Evolutionary conservation across 768 basidiomycete genomes (phyloP), one percentile per base, ranked within the genome.

Genomic region (Candolleomyces efflorescens): DNA sequence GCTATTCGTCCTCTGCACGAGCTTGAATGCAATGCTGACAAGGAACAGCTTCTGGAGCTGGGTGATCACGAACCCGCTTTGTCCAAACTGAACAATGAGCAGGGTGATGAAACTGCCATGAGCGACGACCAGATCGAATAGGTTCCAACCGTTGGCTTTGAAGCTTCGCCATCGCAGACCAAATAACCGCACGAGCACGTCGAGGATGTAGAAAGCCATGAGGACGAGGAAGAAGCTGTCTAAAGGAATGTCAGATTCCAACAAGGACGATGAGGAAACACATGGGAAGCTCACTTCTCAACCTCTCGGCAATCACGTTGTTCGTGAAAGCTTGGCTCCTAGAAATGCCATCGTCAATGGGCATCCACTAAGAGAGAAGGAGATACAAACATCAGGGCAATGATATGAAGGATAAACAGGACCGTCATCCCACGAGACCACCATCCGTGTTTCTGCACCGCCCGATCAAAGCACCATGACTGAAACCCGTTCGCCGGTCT

Each of bases 381-480:
- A 13, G 26, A 22, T 15, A 12, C 12, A 75, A 65, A 91, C 93
- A 93, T 91, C 58, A 98, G 77, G 0, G 85, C 83, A 36, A 91
- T 65, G 45, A 97, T 91, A 67, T 98, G 95, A 17, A 90, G 43
- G 18, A 90, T 68, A 64, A 94, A 95, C 22, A 96, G 68, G 3
- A 82, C 67, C 0, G 92, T 94, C 82, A 95, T 89, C 50, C 73
- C 73, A 56, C 87, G 77, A 5, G 89, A 82, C 95, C 95, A 98
- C 85, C 88, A 93, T 2, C 96, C 96, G 64, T 94, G 90, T 69
- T 98, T 98, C 60, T 85, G 79, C 15, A 93, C 84, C 0, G 96
- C 95, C 26, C 94, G 83, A 56, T 95, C 89, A 67, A 85, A 96
- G 68, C 96, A 98, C 94, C 96, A 98, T 20, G 80, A 77, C 53